Base-by-base conservation (phyloP, 164 flowering plant species). In the Umbilicus rupestris region DNA sequence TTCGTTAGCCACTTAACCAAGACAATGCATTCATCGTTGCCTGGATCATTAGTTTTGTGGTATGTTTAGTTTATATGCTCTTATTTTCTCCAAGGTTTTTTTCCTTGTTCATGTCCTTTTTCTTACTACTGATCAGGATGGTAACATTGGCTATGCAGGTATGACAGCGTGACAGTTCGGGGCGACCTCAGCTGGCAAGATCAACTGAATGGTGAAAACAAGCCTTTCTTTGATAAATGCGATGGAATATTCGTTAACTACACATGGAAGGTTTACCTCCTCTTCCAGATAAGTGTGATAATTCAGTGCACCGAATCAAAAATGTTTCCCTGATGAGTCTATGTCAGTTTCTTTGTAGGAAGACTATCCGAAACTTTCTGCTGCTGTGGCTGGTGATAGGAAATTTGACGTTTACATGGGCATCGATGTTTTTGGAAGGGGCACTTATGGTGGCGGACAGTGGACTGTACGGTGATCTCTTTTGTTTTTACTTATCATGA, bases 371-470 rank as follows among this genome's bases (percentile, higher is more conserved):
- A 80, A 78, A 76, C 69, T 46, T 35, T 93, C 98, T 57, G 97
- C 89, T 63, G 72, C 68, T 64, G 82, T 76, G 73, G 96, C 97
- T 65, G 96, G 90, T 68, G 87, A 85, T 55, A 76, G 98, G 69
- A 88, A 86, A 71, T 84, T 65, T 73, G 97, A 93, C 73, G 96
- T 93, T 42, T 93, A 93, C 84, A 84, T 93, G 97, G 98, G 98
- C 26, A 87, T 93, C 50, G 98, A 93, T 78, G 92, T 90, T 17
- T 93, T 87, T 73, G 98, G 98, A 39, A 82, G 97, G 79, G 66
- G 66, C 59, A 85, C 94, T 42, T 87, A 59, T 75, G 97, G 96
- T 62, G 98, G 96, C 68, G 98, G 98, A 71, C 81, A 88, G 71
- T 93, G 98, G 98, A 86, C 73, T 65, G 98, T 93, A 81, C 24